Conservation (phyloP, 768 basidiomycete species). For the Tremella fuciformis region DNA sequence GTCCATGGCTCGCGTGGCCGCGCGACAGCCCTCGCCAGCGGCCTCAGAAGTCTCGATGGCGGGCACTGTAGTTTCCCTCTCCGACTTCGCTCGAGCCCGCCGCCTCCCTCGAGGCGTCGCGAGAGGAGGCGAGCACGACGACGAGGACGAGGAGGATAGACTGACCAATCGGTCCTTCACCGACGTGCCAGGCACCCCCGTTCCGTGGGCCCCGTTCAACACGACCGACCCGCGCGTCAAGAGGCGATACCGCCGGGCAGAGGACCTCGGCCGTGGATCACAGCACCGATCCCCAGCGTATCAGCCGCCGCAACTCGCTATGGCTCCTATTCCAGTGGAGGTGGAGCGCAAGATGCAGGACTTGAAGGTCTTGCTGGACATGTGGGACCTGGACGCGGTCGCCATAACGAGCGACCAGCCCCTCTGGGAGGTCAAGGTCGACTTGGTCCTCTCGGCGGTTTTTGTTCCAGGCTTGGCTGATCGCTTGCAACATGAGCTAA, state of each 20-base stretch:
- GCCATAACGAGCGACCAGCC: not conserved
- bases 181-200: not conserved
- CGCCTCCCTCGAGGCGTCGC: too few species aligned
- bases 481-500: too few species aligned
- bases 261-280: too few species aligned
- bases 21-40: too few species aligned
- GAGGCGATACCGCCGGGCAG: not conserved
- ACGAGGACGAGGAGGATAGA: too few species aligned
- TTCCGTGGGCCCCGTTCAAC: not conserved
- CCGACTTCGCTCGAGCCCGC: too few species aligned
- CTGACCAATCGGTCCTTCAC: too few species aligned
- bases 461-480: too few species aligned
- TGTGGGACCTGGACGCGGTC: not conserved
- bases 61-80: too few species aligned
- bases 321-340: not conserved
- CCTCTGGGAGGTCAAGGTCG: not conserved
- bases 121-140: too few species aligned
- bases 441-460: not conserved
- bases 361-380: not conserved
- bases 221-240: slow-evolving; percentile 4
- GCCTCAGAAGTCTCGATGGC: too few species aligned
- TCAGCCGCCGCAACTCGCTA: not conserved
- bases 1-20: too few species aligned
- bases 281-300: not conserved
- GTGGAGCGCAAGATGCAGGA: not conserved